phyloP scores from a whole-genome alignment of 805 yeast species.

The Hanseniaspora occidentalis region DNA sequence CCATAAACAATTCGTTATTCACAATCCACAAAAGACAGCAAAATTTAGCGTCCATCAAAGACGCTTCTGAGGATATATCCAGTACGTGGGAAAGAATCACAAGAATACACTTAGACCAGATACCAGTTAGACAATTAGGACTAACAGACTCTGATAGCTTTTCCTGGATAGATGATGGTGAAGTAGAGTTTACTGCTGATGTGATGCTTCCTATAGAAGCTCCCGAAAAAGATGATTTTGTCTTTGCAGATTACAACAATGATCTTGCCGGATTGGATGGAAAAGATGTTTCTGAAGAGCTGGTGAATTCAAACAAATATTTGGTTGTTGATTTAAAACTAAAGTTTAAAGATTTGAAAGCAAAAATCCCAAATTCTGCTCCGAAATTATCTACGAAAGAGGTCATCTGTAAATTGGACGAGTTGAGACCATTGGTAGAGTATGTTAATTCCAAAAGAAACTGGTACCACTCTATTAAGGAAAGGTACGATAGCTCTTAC shows the following conservation, averaged over 20 bases:
- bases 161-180: slow-evolving; percentile 64
- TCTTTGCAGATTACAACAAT: slow-evolving; percentile 1
- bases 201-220: slow-evolving; percentile 50
- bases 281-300: too few relatives aligned
- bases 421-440: slow-evolving; percentile 47
- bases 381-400: slow-evolving; percentile 42
- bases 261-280: too few relatives aligned
- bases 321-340: slow-evolving; percentile 57
- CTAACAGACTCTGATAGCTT: slow-evolving; percentile 31
- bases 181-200: slow-evolving; percentile 58
- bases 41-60: slow-evolving; percentile 34
- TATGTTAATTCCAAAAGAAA: slow-evolving; percentile 40
- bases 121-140: slow-evolving; percentile 27
- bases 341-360: slow-evolving; percentile 50
- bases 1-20: slow-evolving; percentile 62
- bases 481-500: slow-evolving; percentile 8
- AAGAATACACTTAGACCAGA: slow-evolving; percentile 31
- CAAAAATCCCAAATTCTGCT: slow-evolving; percentile 35
- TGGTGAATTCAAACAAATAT: too few relatives aligned
- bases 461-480: slow-evolving; percentile 11
- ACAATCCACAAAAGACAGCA: slow-evolving; percentile 66
- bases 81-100: slow-evolving; percentile 38
- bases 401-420: slow-evolving; percentile 45
- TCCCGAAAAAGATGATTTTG: slow-evolving; percentile 5
- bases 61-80: slow-evolving; percentile 24